Base-by-base conservation (phyloP, 371 early-diverging fungal species). In the Umbelopsis sp. region DNA sequence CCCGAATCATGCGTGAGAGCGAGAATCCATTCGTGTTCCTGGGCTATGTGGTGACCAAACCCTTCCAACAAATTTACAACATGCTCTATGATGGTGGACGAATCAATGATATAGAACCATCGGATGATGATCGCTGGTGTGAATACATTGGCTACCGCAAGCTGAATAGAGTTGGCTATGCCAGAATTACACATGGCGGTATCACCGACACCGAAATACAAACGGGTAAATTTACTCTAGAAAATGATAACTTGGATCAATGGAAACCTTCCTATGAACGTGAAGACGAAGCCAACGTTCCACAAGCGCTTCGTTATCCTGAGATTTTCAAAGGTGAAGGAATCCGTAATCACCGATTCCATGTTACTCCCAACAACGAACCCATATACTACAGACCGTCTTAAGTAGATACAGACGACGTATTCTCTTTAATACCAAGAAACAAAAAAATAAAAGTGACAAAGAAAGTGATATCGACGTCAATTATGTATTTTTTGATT, bases 121-220 rank as follows among this genome's bases (percentile, higher is more conserved):
- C 85, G 0, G 64, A 64, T 29, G 90, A 89, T 68, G 89, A 87
- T 73, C 83, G 90, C 53, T 89, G 90, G 90, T 89, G 90, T 76
- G 83, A 89, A 74, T 89, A 89, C 80, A 80, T 89, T 24, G 87
- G 81, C 63, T 88, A 79, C 83, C 81, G 88, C 69, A 89, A 87
- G 29, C 71, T 89, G 63, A 82, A 88, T 74, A 78, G 88, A 48
- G 69, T 77, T 32, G 87, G 82, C 44, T 89, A 87, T 70, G 89
- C 90, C 18, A 81, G 90, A 38, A 71, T 89, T 46, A 81, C 85
- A 44, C 88, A 87, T 63, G 90, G 89, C n/a, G 84, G 85, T 37
- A 86, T 89, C 69, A 87, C 90, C 0, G 90, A 89, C 70, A 89
- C 90, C 4, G 90, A 89, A 76, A 87, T 89, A 67, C 90, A 89